Evolutionary conservation across 305 asterid genomes (phyloP), one percentile per base, ranked within the genome.

Genomic region (Solanum hybrid): DNA sequence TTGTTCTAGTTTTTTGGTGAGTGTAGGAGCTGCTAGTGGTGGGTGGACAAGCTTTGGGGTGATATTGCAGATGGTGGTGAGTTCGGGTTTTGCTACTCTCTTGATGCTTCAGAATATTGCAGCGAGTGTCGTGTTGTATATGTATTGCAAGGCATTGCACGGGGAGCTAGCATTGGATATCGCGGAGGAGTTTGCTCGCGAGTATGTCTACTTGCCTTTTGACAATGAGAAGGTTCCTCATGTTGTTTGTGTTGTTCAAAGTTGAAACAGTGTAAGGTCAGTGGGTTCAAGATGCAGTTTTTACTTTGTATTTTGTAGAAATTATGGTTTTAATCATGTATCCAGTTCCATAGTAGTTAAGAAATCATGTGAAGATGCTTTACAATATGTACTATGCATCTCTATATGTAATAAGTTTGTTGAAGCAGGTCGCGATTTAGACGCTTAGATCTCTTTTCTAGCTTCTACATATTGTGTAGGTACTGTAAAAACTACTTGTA

Each of bases 121-220:
- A 11, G 92, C 94, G 6, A 75, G 85, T 73, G 90, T 90, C 29
- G 94, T 93, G 64, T 79, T 94, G 77, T 94, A 92, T 79, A 89
- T 93, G 91, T 93, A 93, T 87, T 93, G 95, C 86, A 91, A 91
- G 92, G 94, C 92, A 14, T 81, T 94, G 72, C 93, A 89, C 6
- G 98, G 99, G 60, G 99, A 97, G 91, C 88, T 97, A 90, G 98
- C 99, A 0, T 90, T 94, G 34, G 99, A 97, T 91, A 96, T 97
- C 37, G 98, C 96, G 0, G 97, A 95, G 91, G 99, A 96, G 95
- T 96, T 96, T 85, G 93, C 96, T 1, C 88, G 90, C 11, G 98
- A 96, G 91, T 98, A 96, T 90, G 92, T 96, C 13, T 95, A 97
- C 89, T 90, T 98, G 94, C 99, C 99, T 16, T 94, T 92, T 76